A percentile compares a stretch with the other conserved stretches of the same genome.
Evolutionary conservation across 148 eudicot genomes (phyloP).

Genomic region (Cornus controversa): DNA sequence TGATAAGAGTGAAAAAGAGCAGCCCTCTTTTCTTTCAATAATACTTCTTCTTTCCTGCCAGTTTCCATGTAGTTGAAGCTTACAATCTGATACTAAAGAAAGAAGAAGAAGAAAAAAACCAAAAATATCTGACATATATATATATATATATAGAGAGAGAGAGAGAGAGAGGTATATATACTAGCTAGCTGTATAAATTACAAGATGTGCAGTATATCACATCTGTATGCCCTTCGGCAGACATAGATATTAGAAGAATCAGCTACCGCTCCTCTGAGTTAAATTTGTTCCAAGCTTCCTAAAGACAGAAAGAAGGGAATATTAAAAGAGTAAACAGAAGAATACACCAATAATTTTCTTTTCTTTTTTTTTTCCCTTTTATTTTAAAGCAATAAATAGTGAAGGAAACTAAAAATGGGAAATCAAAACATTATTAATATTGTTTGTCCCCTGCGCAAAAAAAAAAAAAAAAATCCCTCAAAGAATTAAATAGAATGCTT

Average conservation of each 20-base stretch:
- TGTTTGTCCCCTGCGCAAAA: too few relatives aligned
- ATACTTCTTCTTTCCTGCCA: neutral
- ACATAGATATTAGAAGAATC: neutral
- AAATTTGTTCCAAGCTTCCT: slow-evolving; percentile 96
- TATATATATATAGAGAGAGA: too few relatives aligned
- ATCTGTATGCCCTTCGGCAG: slow-evolving; percentile 9
- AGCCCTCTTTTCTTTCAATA: neutral
- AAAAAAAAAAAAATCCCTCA: too few relatives aligned
- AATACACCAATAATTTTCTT: neutral
- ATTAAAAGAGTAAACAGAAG: neutral
- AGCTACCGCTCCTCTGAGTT: slow-evolving; percentile 82
- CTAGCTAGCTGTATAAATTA: neutral
- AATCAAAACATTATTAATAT: too few relatives aligned
- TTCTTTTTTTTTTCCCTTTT: neutral
- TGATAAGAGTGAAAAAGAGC: neutral
- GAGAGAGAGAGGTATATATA: neutral
- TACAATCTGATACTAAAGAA: slow-evolving; percentile 16
- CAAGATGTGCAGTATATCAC: neutral
- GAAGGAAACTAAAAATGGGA: neutral
- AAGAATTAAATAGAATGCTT: neutral
- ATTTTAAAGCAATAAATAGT: neutral
- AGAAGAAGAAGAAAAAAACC: too few relatives aligned
- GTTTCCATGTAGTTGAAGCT: neutral
- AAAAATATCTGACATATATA: too few relatives aligned
- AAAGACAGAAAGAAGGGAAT: slow-evolving; percentile 8